Conservation (phyloP, 1,284 basidiomycete species). For the Apiotrichum gamsii region DNA sequence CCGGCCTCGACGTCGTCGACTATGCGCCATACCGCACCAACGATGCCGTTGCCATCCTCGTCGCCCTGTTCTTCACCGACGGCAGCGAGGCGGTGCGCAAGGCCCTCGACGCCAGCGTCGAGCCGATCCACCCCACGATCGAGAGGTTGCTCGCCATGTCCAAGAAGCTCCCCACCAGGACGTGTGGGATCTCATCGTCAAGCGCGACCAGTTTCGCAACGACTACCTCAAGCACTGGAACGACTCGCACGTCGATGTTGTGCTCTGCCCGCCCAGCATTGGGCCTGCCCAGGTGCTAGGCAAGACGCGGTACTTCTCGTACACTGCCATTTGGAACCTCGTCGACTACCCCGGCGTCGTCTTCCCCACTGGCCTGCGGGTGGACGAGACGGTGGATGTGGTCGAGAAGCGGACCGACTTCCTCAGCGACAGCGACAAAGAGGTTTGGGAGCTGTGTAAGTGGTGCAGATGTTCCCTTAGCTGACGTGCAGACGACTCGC, state of each 20-base stretch:
- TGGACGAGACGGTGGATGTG: slow-evolving; percentile 9
- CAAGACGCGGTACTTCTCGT: slow-evolving; percentile 45
- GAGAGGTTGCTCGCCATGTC: slow-evolving; percentile 23
- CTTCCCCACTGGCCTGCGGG: slow-evolving; percentile 57
- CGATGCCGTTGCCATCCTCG: slow-evolving; percentile 28
- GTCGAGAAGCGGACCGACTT: slow-evolving; percentile 44
- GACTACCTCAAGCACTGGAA: slow-evolving; percentile 24
- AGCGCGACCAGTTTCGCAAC: slow-evolving; percentile 27
- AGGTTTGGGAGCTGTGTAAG: slow-evolving; percentile 55
- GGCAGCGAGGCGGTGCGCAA: slow-evolving; percentile 28
- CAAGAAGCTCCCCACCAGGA: slow-evolving; percentile 20
- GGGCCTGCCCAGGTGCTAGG: slow-evolving; percentile 32
- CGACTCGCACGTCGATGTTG: slow-evolving; percentile 30
- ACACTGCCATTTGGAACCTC: slow-evolving; percentile 61
- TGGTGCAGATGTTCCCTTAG: not conserved
- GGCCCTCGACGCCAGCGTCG: slow-evolving; percentile 16
- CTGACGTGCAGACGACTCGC: slow-evolving; percentile 10
- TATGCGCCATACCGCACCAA: slow-evolving; percentile 19
- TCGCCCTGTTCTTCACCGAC: slow-evolving; percentile 35
- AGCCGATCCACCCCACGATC: slow-evolving; percentile 32
- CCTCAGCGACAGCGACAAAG: slow-evolving; percentile 51
- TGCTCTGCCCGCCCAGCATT: slow-evolving; percentile 36
- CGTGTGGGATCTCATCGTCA: slow-evolving; percentile 27
- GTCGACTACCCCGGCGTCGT: slow-evolving; percentile 62
- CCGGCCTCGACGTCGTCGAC: slow-evolving; percentile 27